These are phyloP conservation scores for Boletus vinaceobasis DNA, from an alignment of 768 basidiomycete genomes.

Conservation along the genomic window DNA sequence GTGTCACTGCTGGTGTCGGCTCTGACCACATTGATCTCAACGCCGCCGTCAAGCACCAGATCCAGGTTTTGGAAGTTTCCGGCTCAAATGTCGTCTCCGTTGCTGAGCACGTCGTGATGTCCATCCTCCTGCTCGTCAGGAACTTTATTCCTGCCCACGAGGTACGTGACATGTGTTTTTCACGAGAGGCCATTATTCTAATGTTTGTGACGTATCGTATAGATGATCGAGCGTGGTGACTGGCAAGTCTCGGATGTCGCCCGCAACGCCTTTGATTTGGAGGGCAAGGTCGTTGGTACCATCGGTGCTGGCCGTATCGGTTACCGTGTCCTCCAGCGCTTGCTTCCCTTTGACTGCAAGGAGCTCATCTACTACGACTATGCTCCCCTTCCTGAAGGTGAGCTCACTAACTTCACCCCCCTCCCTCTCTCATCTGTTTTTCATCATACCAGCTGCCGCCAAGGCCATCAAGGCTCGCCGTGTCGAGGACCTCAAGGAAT, in stretches of 20 bases:
- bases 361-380: slow-evolving; percentile 92
- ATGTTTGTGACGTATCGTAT: not conserved
- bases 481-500: slow-evolving; percentile 71
- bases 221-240: slow-evolving; percentile 81
- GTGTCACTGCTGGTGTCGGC: slow-evolving; percentile 88
- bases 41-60: slow-evolving; percentile 73
- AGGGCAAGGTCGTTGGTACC: slow-evolving; percentile 88
- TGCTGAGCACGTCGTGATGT: slow-evolving; percentile 89
- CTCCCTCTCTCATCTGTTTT: not conserved
- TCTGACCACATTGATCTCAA: slow-evolving; percentile 90
- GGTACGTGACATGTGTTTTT: slow-evolving; percentile 34
- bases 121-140: slow-evolving; percentile 84
- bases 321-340: slow-evolving; percentile 78
- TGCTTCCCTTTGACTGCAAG: slow-evolving; percentile 82
- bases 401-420: not conserved
- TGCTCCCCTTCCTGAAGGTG: slow-evolving; percentile 62
- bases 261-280: slow-evolving; percentile 82
- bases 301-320: slow-evolving; percentile 85
- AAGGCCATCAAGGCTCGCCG: slow-evolving; percentile 67
- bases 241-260: slow-evolving; percentile 87
- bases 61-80: slow-evolving; percentile 84
- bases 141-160: slow-evolving; percentile 89
- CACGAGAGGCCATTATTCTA: not conserved
- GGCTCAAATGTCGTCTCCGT: slow-evolving; percentile 91
- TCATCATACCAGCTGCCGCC: slow-evolving; percentile 45